These are phyloP conservation scores for Eimeria zaria DNA, from an alignment of 169 alveolate genomes.

Conservation along the genomic window DNA sequence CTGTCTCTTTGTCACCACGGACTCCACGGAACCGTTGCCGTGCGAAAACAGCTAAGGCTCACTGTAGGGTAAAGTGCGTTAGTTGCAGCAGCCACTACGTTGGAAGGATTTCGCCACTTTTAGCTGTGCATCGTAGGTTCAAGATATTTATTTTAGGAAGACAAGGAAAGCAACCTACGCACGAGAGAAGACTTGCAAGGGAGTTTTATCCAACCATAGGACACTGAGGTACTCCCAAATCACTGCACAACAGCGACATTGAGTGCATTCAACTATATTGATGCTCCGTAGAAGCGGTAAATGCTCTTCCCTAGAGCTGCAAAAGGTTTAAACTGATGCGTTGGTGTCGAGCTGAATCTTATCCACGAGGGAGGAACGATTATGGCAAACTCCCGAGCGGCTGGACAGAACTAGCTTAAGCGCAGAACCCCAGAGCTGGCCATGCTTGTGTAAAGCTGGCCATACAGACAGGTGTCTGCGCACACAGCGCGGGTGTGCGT, in stretches of 20 bases:
- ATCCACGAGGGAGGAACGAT: neutral
- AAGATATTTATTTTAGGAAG: neutral
- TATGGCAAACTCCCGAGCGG: neutral
- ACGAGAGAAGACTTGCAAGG: neutral
- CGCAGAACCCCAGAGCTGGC: neutral
- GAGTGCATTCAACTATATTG: neutral
- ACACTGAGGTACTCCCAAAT: neutral
- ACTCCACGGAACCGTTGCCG: neutral
- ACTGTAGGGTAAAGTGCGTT: neutral
- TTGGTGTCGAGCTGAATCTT: neutral
- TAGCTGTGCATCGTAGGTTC: neutral
- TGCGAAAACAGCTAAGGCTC: neutral
- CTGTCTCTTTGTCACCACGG: constrained; percentile 40
- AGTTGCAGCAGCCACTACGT: too few relatives aligned
- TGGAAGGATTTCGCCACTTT: neutral
- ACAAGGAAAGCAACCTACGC: neutral
- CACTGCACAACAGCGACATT: neutral
- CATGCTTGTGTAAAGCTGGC: neutral
- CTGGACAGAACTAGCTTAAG: neutral
- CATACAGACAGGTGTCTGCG: neutral
- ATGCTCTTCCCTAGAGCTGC: neutral
- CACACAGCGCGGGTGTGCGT: neutral
- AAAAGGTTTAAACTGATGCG: neutral
- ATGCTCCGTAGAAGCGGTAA: neutral
- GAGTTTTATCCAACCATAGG: neutral